Base-by-base conservation (phyloP, 805 yeast genomes). In the Cyberlindnera bimundalis region DNA sequence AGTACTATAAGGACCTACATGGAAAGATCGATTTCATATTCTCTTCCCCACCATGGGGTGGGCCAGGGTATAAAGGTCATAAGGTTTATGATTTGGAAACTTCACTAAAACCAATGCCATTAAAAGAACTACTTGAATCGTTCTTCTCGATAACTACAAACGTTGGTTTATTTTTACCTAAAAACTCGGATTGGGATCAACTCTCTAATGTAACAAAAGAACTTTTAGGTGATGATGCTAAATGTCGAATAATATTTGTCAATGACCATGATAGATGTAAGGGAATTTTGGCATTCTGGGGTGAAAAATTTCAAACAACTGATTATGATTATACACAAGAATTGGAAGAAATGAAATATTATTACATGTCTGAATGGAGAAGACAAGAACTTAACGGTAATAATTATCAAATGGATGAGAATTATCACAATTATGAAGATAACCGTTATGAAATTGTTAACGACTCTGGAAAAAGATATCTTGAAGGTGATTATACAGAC, bases 31-130 rank as follows among this genome's bases (percentile, higher is more conserved):
- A 78, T 49, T 66, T 80, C 37, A 68, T 78, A 9, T 85, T 83
- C 62, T 72, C 78, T n/a, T 82, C 91, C 2, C 95, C 95, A 1
- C 95, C 95, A 1, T 86, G 95, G 95, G 95, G 93, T 25, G 95
- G 96, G 0, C 84, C 87, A 0, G 56, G 61, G 2, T 86, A 85
- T 58, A 61, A 64, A 35, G 52, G 59, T 18, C 48, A 60, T 3
- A 57, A 58, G 0, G 46, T 50, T 3, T 81, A 73, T 58, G 79
- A 81, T 48, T 58, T 81, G 17, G 44, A 58, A 9, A 58, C 64
- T 38, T 44, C 74, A 48, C 50, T 60, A 33, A 34, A 47, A 29
- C 89, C 89, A 0, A 59, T 79, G 31, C 62, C 68, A 2, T 46
- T 83, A 9, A 65, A 68, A 16, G 59, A 62, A 23, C 55, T 82